Conservation (phyloP, 2,329 filamentous ascomycete genomes). For the Paraconiothyrium sp. region DNA sequence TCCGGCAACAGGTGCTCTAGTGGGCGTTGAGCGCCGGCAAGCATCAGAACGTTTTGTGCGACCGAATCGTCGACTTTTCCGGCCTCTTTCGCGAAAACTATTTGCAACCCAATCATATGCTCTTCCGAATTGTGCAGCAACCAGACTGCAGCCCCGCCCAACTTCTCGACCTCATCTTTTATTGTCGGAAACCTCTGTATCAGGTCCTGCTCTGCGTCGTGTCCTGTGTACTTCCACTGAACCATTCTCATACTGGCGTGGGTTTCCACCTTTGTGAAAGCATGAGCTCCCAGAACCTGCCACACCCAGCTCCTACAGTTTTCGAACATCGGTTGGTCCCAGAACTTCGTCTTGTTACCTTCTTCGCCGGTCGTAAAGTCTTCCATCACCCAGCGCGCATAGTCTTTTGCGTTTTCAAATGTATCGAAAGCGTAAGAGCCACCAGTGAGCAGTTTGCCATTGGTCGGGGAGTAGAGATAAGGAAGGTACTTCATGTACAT, state of each 20-base stretch:
- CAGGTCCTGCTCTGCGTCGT: background rate
- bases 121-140: background rate
- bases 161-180: background rate
- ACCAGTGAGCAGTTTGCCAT: background rate
- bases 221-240: background rate
- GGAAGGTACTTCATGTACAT: background rate
- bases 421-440: background rate
- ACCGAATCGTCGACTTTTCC: background rate
- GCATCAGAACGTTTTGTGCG: background rate
- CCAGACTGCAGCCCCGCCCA: background rate
- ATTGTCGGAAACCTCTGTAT: background rate
- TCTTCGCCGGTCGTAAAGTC: background rate
- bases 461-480: background rate
- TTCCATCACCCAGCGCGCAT: background rate
- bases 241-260: background rate
- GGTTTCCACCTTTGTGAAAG: background rate
- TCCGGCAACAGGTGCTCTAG: background rate
- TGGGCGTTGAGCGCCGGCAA: background rate
- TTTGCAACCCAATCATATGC: background rate
- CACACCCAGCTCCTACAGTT: background rate
- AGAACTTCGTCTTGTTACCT: background rate
- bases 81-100: background rate
- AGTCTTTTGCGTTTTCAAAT: background rate
- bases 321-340: background rate
- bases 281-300: background rate